Evolutionary conservation across 2,329 filamentous ascomycete genomes (phyloP), one percentile per base, ranked within the genome.

Genomic region (Penicillium sp.): DNA sequence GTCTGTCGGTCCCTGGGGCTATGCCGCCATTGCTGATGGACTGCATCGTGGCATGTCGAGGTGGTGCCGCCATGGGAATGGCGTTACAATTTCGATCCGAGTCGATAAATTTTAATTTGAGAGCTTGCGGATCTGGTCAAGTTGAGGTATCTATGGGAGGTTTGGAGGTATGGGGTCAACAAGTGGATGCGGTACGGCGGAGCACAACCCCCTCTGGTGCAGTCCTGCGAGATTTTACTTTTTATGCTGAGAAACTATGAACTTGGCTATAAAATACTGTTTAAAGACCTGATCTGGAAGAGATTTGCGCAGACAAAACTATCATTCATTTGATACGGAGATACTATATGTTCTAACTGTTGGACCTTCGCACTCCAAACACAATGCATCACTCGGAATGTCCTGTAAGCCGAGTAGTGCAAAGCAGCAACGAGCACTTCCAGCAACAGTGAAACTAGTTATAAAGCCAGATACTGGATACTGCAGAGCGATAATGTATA

Each of bases 1-100:
- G 26, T 44, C 57, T 43, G 32, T 48, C 45, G 59, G 40, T 64
- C 54, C 34, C 42, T 55, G 51, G 61, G 38, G 31, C 49, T 41
- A 51, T 52, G 29, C 50, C 52, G 48, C 52, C 53, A 55, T 64
- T 64, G 58, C 57, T 64, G 55, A 62, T 56, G 17, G 65, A 66
- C 26, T 66, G 57, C 60, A 68, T 64, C 3, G 64, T 51, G 29
- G 62, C 60, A 43, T 66, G 65, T 45, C 64, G 58, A 39, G 61
- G 49, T 49, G 61, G 60, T 40, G 60, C 61, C 39, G 66, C 53
- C 66, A 68, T 68, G 46, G 10, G 15, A 29, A 19, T 45, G 43
- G 32, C 34, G 42, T 34, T 47, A 41, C 37, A 34, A 28, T 39
- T 35, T 13, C 42, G 35, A 10, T 54, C 34, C 24, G 15, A 5